Conservation (phyloP, 2,329 filamentous ascomycete species). For the Verticillium nonalfalfae region DNA sequence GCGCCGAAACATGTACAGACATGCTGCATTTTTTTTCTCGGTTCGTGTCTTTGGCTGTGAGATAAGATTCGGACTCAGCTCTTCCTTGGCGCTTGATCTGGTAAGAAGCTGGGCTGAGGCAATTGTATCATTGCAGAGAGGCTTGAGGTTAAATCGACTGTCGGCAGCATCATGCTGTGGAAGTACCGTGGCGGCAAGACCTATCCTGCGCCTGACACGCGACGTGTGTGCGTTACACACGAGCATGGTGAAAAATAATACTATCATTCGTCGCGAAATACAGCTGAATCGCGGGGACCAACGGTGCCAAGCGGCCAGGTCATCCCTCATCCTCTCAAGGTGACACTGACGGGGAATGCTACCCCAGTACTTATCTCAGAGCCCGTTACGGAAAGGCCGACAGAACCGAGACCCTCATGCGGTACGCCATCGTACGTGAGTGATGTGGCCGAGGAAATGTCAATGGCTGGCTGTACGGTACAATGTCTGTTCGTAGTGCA, state of each 20-base stretch:
- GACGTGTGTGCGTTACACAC: neutral
- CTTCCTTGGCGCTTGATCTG: neutral
- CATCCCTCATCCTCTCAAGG: slow-evolving; percentile 1
- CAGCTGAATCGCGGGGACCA: too few relatives aligned
- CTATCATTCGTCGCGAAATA: neutral
- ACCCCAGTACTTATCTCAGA: neutral
- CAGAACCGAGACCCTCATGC: neutral
- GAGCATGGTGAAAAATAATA: neutral
- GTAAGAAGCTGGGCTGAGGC: too few relatives aligned
- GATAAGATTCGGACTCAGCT: neutral
- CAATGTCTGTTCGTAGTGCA: neutral
- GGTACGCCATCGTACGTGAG: slow-evolving; percentile 1
- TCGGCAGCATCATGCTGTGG: too few relatives aligned
- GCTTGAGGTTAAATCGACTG: too few relatives aligned
- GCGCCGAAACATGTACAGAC: neutral
- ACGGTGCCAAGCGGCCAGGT: neutral
- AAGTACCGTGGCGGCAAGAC: too few relatives aligned
- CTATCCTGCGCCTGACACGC: too few relatives aligned
- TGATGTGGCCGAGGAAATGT: slow-evolving; percentile 2
- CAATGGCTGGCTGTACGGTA: neutral
- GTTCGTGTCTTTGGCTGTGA: neutral
- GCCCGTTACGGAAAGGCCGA: slow-evolving; percentile 4
- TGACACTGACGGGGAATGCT: neutral
- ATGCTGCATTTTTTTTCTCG: neutral
- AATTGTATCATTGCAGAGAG: too few relatives aligned